Evolutionary conservation across 2,329 filamentous ascomycete genomes (phyloP).

Genomic region (Arthrobotrys pseudoclavata): DNA sequence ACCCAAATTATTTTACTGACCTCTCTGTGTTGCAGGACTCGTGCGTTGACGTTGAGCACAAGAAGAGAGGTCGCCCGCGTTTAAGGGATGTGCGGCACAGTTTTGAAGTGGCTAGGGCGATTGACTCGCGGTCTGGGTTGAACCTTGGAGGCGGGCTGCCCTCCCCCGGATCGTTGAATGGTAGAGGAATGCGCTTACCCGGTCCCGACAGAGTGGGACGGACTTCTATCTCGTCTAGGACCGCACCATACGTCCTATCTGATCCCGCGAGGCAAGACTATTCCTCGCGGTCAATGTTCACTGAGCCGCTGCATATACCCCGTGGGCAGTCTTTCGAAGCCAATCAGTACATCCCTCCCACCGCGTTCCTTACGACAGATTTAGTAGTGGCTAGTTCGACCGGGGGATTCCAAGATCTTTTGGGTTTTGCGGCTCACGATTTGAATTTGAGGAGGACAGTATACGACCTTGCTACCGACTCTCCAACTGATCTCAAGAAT

Average conservation of each 20-base stretch:
- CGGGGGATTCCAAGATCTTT: constrained; percentile 52
- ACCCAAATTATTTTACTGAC: constrained; percentile 17
- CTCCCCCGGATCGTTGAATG: constrained; percentile 55
- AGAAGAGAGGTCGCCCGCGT: constrained; percentile 83
- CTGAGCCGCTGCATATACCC: constrained; percentile 70
- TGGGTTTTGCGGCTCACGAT: constrained; percentile 56
- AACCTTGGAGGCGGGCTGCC: constrained; percentile 51
- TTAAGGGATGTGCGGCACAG: constrained; percentile 77
- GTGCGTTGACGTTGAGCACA: constrained; percentile 87
- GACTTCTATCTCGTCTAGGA: constrained; percentile 59
- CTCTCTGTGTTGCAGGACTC: constrained; percentile 72
- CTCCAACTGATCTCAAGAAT: constrained; percentile 58
- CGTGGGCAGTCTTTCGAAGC: constrained; percentile 60
- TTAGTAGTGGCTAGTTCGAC: constrained; percentile 68
- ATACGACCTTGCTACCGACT: constrained; percentile 58
- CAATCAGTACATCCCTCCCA: constrained; percentile 58
- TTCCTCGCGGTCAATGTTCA: constrained; percentile 52
- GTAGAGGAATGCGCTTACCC: constrained; percentile 58
- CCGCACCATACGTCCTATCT: constrained; percentile 55
- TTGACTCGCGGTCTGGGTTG: constrained; percentile 59
- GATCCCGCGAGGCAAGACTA: constrained; percentile 58
- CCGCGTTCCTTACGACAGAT: constrained; percentile 63
- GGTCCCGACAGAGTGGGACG: constrained; percentile 58
- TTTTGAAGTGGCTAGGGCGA: constrained; percentile 65
- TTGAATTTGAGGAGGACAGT: constrained; percentile 56